A percentile compares a stretch with the other conserved stretches of the same genome.
phyloP scores from a whole-genome alignment of 345 rosid species.

The Arabidopsis arenosa region DNA sequence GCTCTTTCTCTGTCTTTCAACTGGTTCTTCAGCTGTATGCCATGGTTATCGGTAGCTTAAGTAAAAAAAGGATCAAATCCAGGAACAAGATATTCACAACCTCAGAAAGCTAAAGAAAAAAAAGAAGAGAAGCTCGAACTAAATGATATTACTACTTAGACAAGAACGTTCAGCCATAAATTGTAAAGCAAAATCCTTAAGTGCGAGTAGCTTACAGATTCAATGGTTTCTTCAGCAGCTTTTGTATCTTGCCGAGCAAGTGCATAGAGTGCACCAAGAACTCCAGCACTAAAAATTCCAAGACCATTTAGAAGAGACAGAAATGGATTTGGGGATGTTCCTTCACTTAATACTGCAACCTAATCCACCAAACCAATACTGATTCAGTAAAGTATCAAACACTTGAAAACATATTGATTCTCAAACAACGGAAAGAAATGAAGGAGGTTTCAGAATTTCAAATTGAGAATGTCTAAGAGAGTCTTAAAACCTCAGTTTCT shows the following conservation, averaged over 20 bases:
- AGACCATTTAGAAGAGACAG: slow-evolving; percentile 74
- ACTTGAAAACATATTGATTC: background rate
- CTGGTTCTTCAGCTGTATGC: slow-evolving; percentile 62
- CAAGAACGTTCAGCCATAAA: slow-evolving; percentile 12
- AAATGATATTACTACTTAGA: background rate
- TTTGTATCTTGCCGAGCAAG: slow-evolving; percentile 68
- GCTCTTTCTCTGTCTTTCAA: slow-evolving; percentile 76
- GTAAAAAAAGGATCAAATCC: slow-evolving; percentile 7
- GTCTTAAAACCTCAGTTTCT: slow-evolving; percentile 54
- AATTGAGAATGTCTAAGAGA: slow-evolving; percentile 37
- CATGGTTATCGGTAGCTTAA: slow-evolving; percentile 8
- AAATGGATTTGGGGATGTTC: slow-evolving; percentile 59
- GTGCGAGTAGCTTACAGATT: slow-evolving; percentile 61
- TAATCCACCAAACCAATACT: slow-evolving; percentile 44
- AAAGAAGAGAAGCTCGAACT: slow-evolving; percentile 7
- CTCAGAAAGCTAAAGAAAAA: slow-evolving; percentile 16
- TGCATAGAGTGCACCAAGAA: slow-evolving; percentile 89
- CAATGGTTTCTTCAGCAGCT: slow-evolving; percentile 57
- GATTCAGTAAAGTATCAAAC: slow-evolving; percentile 26
- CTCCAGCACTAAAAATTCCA: slow-evolving; percentile 73
- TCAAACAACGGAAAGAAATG: background rate
- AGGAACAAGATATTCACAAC: slow-evolving; percentile 7
- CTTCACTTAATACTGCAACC: slow-evolving; percentile 51
- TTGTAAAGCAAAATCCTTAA: slow-evolving; percentile 9
- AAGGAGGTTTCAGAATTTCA: slow-evolving; percentile 12